Conservation (phyloP, 306 rosid species). For the Ormosia emarginata region DNA sequence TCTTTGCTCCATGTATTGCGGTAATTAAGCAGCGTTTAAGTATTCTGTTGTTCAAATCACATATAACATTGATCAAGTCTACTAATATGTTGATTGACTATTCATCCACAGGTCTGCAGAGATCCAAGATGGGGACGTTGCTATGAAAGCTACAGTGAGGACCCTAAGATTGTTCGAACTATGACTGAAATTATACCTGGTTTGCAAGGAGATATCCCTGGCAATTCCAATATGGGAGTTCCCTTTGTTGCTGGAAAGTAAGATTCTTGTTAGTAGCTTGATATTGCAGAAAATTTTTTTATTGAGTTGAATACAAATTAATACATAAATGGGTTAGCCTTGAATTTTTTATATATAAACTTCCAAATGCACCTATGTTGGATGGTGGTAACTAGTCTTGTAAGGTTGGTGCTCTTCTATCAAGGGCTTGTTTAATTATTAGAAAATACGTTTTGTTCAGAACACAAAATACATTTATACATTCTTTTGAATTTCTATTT, state of each 20-base stretch:
- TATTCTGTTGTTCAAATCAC: not conserved
- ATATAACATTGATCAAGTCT: not conserved
- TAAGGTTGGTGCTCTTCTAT: not conserved
- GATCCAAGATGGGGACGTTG: conserved; percentile 99
- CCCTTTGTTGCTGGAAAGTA: conserved; percentile 95
- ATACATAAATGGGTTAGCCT: not conserved
- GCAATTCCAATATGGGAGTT: conserved; percentile 56
- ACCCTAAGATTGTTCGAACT: conserved; percentile 60
- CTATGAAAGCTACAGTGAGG: conserved; percentile 97
- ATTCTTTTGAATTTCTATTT: not conserved
- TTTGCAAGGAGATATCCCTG: conserved; percentile 85
- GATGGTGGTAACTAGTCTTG: not conserved
- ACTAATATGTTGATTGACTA: conserved; percentile 3
- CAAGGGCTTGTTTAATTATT: not conserved
- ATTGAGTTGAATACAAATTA: not conserved
- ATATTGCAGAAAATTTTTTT: not conserved
- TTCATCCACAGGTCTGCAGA: conserved; percentile 72
- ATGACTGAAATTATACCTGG: conserved; percentile 97
- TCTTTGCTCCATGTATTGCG: conserved; percentile 96
- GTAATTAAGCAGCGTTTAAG: conserved; percentile 34
- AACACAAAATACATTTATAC: not conserved
- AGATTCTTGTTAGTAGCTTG: conserved; percentile 28
- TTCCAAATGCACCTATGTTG: not conserved
- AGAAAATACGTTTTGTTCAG: not conserved
- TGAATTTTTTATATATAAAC: not conserved